These are phyloP conservation scores for Vaccinium darrowii DNA, from an alignment of 148 eudicot genomes.

Conservation along the genomic window DNA sequence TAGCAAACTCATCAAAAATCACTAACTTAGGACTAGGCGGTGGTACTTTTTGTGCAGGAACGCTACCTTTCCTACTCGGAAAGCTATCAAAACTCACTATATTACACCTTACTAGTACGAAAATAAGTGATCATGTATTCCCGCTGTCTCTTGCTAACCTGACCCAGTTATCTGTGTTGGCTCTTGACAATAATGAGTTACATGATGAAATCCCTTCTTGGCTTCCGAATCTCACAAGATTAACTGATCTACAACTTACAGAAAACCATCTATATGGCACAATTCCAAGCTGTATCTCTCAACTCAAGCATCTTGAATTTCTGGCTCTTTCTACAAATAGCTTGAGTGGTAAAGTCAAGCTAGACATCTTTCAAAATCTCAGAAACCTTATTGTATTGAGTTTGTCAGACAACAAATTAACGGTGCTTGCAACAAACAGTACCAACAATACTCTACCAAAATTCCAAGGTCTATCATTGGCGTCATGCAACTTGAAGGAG, in stretches of 20 bases:
- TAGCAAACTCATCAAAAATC: too few relatives aligned
- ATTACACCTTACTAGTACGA: background rate
- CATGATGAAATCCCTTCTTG: background rate
- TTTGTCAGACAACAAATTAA: background rate
- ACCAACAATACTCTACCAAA: constrained; percentile 12
- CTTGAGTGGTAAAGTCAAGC: constrained; percentile 9
- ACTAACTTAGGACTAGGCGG: too few relatives aligned
- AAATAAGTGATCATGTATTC: too few relatives aligned
- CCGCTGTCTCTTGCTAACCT: background rate
- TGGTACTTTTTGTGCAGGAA: too few relatives aligned
- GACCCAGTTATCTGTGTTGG: background rate
- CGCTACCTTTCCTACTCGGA: background rate
- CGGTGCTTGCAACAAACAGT: background rate
- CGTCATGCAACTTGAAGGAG: constrained; percentile 14
- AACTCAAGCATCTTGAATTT: background rate
- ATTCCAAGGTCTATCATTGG: background rate
- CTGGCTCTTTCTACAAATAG: constrained; percentile 1
- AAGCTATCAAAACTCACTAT: background rate
- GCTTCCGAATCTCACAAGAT: background rate
- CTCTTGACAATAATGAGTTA: background rate
- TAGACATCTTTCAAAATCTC: constrained; percentile 13
- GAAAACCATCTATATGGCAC: background rate
- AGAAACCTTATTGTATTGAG: background rate
- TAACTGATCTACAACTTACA: background rate
- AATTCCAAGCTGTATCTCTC: too few relatives aligned